phyloP scores from a whole-genome alignment of 176 grass and related monocot genomes.

The barley (Hordeum vulgare) region DNA sequence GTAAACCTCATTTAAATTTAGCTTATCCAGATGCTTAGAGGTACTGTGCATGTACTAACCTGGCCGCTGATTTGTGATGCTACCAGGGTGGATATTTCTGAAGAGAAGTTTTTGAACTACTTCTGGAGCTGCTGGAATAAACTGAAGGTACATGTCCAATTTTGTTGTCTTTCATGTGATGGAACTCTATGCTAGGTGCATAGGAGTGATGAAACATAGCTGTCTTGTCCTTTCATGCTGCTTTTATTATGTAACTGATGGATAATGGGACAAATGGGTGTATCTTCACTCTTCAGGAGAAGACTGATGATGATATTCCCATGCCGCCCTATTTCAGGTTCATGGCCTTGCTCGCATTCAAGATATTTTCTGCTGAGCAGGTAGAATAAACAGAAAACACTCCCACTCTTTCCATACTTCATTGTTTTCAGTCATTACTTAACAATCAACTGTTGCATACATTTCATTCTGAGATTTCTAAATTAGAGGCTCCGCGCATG shows the following conservation, averaged over 20 bases:
- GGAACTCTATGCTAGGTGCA: not conserved
- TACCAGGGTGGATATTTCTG: constrained; percentile 73
- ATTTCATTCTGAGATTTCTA: not conserved
- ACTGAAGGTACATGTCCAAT: constrained; percentile 45
- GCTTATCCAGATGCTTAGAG: not conserved
- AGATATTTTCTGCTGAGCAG: constrained; percentile 94
- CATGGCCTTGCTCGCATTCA: constrained; percentile 81
- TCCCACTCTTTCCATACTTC: not conserved
- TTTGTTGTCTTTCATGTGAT: not conserved
- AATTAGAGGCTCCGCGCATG: not conserved
- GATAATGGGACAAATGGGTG: constrained; percentile 18
- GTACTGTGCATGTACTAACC: constrained; percentile 8
- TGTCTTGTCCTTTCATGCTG: not conserved
- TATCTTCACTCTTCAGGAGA: constrained; percentile 77
- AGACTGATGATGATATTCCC: constrained; percentile 82
- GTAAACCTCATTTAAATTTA: not conserved
- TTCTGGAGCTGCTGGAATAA: constrained; percentile 97
- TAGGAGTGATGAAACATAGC: not conserved
- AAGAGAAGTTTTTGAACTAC: constrained; percentile 86
- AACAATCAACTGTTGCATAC: not conserved
- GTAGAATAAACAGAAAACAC: constrained; percentile 13
- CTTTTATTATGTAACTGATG: constrained; percentile 2
- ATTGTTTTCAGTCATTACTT: not conserved
- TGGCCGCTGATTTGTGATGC: not conserved
- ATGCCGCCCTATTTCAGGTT: constrained; percentile 98